Evolutionary conservation across 768 basidiomycete genomes (phyloP).

Genomic region (Termitomyces heimii): DNA sequence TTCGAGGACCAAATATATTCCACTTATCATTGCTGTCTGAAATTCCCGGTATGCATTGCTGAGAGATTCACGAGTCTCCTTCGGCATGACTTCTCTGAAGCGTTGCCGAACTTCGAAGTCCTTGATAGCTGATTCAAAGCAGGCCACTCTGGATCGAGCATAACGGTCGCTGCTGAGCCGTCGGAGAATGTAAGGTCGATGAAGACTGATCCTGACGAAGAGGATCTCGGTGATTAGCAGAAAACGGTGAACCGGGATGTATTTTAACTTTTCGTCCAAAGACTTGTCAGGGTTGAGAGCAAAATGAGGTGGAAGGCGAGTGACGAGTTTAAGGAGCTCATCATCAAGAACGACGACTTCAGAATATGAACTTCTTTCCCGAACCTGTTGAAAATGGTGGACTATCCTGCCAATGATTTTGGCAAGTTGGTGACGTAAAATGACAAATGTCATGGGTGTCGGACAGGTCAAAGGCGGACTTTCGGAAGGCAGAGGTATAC

Average conservation of each 20-base stretch:
- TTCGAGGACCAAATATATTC: conserved; percentile 79
- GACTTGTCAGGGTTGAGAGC: conserved; percentile 71
- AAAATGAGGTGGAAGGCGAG: conserved; percentile 74
- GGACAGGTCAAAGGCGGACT: conserved; percentile 60
- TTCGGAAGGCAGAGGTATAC: conserved; percentile 36
- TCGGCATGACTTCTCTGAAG: conserved; percentile 56
- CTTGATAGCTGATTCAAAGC: conserved; percentile 86
- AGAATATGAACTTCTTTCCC: conserved; percentile 70
- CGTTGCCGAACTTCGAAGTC: conserved; percentile 77
- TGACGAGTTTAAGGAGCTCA: conserved; percentile 73
- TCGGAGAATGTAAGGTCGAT: conserved; percentile 85
- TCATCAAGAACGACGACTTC: conserved; percentile 82
- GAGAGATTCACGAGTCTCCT: conserved; percentile 62
- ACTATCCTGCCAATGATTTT: conserved; percentile 85
- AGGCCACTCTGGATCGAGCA: conserved; percentile 73
- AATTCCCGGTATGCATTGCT: conserved; percentile 85
- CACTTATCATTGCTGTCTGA: conserved; percentile 85
- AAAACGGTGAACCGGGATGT: conserved; percentile 80
- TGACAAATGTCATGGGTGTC: conserved; percentile 83
- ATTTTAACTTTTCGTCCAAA: conserved; percentile 59
- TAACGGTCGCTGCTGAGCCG: conserved; percentile 77
- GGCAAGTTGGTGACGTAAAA: conserved; percentile 78
- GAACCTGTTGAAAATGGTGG: conserved; percentile 88
- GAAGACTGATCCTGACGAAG: conserved; percentile 77
- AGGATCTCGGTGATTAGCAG: conserved; percentile 86